Evolutionary conservation across 495 filamentous ascomycete genomes (phyloP), one percentile per base, ranked within the genome.

Genomic region (Cercophora scortea): DNA sequence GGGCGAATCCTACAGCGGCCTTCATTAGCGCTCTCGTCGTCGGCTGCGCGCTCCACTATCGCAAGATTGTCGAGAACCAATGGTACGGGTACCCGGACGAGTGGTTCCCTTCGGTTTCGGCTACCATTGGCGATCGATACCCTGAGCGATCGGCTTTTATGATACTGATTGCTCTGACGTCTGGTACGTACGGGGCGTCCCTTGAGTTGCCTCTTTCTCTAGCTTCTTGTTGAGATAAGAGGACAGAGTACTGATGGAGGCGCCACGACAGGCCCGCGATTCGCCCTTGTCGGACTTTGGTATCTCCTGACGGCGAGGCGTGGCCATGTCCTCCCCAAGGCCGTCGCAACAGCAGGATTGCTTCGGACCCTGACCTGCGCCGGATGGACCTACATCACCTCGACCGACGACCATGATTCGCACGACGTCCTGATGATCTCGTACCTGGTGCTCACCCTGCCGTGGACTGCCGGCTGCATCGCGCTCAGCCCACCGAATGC

Each of bases 401-500:
- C 91, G 39, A 97, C 94, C 9, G 94, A 99, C 68, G 90, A 97
- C 65, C 94, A 99, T 68, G 82, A 92, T 66, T 96, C 90, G 90
- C 94, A 99, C 64, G 94, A 99, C 67, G 93, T 96, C 49, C 92
- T 97, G 70, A 99, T 99, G 94, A 95, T 99, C 60, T 95, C 89
- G 32, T 99, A 99, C 66, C 71, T 99, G 45, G 84, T 97, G 43
- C 86, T 90, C 12, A 97, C 94, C 0, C 74, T 99, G 51, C 94
- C 94, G 6, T 99, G 94, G 94, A 97, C 91, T 1, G 59, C 88
- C 33, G 94, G 94, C 44, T 96, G 91, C 65, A 78, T 97, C 44
- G 84, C 85, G 11, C 73, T 97, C 38, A 96, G 90, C 65, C 92
- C 93, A 5, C 84, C 84, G 56, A 96, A 97, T 64, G 75, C 82